These are phyloP conservation scores for Graphium sp. DNA, from an alignment of 2,329 filamentous ascomycete species.

Conservation along the genomic window DNA sequence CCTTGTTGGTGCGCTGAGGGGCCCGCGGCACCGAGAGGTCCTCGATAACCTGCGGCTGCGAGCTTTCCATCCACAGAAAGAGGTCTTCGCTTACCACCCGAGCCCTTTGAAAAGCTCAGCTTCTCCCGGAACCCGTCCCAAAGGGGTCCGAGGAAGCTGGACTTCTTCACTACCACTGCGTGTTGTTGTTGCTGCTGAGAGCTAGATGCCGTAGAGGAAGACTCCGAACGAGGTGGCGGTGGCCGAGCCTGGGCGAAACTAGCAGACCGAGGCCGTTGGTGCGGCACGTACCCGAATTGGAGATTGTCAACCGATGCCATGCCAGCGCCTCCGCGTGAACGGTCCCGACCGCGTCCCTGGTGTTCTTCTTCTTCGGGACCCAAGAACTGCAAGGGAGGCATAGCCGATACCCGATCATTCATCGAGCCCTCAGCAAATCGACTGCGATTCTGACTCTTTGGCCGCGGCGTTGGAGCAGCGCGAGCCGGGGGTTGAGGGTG, in stretches of 20 bases:
- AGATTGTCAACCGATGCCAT: no score
- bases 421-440: slow-evolving; percentile 69
- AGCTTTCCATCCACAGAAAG: slow-evolving; percentile 5
- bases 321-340: no score
- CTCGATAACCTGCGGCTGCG: not conserved
- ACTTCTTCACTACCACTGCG: slow-evolving; percentile 3
- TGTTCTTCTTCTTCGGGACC: slow-evolving; percentile 22
- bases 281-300: not conserved
- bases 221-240: slow-evolving; percentile 6
- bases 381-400: slow-evolving; percentile 53
- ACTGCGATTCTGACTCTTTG: no score
- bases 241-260: slow-evolving; percentile 3
- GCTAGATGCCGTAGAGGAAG: slow-evolving; percentile 8
- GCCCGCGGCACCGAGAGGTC: not conserved
- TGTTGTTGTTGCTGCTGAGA: no score
- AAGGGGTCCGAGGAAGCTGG: slow-evolving; percentile 7
- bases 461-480: no score
- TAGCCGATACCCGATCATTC: slow-evolving; percentile 60
- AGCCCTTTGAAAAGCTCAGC: slow-evolving; percentile 9
- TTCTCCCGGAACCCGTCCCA: slow-evolving; percentile 13
- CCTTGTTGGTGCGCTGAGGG: not conserved
- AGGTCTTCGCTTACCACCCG: slow-evolving; percentile 4
- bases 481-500: no score
- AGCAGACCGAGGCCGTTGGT: not conserved
- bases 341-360: no score